Evolutionary conservation across 1,139 yeast species (phyloP), one percentile per base, ranked within the genome.

Genomic region (Magnusiomyces fungicola): DNA sequence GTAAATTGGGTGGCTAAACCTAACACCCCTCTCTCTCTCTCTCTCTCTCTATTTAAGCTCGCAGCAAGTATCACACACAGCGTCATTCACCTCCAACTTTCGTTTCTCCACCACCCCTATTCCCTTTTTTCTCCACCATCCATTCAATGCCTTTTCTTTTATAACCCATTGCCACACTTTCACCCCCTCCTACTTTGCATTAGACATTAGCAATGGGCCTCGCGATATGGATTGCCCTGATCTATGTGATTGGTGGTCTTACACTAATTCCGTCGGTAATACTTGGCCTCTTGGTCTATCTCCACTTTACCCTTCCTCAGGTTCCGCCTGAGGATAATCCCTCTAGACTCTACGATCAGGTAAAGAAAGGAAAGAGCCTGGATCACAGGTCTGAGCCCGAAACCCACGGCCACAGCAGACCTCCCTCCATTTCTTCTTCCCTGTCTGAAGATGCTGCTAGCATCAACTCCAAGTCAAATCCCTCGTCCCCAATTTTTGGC

Each of bases 201-300:
- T 19, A 38, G 27, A 37, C 32, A 24, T 10, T 37, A n/a, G n/a
- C 32, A 27, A 38, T 46, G 21, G 14, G 42, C n/a, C 33, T 39
- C 32, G 47, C 34, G 43, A 49, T 57, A 27, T 52, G 56, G 45
- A 61, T 66, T 23, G 45, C 74, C 10, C 61, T 63, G 24, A 68
- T 71, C 1, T 84, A 81, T 61, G 43, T 87, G 1, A 47, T 85
- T 3, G 97, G 97, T 4, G 96, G 96, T 0, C 42, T 89, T 5
- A 86, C 96, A 0, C 77, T 89, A 55, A 62, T 87, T 19, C 96
- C 96, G 0, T 54, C 81, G 32, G 52, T 78, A 2, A 46, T 78
- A 0, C 36, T 72, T 1, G 57, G 65, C 0, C 57, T 76, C 46
- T 60, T 54, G 34, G 71, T 66, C 50, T 59, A 54, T 21, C 58